phyloP scores from a whole-genome alignment of 148 eudicot genomes.

The Silene latifolia region DNA sequence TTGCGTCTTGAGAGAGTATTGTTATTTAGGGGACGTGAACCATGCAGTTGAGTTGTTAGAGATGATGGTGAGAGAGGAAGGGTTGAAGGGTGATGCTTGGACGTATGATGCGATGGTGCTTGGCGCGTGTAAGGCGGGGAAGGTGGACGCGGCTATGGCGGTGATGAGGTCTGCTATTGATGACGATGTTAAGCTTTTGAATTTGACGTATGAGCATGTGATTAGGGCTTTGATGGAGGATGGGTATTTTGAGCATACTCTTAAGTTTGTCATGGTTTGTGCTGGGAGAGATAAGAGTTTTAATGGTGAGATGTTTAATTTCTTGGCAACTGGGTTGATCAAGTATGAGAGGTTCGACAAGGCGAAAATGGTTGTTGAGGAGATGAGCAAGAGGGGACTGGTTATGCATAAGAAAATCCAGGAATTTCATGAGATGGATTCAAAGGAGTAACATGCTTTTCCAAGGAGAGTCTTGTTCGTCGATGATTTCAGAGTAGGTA shows the following conservation, averaged over 20 bases:
- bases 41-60: conserved; percentile 35
- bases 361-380: conserved; percentile 43
- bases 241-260: conserved; percentile 45
- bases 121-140: conserved; percentile 63
- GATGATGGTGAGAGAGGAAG: conserved; percentile 35
- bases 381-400: conserved; percentile 46
- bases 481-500: too few species aligned
- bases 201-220: conserved; percentile 42
- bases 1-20: conserved; percentile 41
- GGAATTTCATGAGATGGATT: conserved; percentile 20
- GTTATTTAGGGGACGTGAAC: conserved; percentile 37
- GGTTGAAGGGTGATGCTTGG: conserved; percentile 42
- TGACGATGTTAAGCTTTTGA: conserved; percentile 35
- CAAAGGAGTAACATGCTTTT: neutral
- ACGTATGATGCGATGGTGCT: conserved; percentile 66
- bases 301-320: conserved; percentile 44
- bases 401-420: conserved; percentile 32
- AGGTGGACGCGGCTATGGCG: conserved; percentile 47
- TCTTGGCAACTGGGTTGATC: conserved; percentile 46
- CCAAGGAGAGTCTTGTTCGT: too few species aligned
- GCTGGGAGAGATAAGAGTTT: conserved; percentile 39
- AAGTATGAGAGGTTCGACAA: conserved; percentile 36
- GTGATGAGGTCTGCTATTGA: conserved; percentile 46
- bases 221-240: conserved; percentile 36
- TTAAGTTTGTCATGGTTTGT: conserved; percentile 49